These are phyloP conservation scores for Alternaria gansuensis DNA, from an alignment of 2,329 filamentous ascomycete species.

Conservation along the genomic window DNA sequence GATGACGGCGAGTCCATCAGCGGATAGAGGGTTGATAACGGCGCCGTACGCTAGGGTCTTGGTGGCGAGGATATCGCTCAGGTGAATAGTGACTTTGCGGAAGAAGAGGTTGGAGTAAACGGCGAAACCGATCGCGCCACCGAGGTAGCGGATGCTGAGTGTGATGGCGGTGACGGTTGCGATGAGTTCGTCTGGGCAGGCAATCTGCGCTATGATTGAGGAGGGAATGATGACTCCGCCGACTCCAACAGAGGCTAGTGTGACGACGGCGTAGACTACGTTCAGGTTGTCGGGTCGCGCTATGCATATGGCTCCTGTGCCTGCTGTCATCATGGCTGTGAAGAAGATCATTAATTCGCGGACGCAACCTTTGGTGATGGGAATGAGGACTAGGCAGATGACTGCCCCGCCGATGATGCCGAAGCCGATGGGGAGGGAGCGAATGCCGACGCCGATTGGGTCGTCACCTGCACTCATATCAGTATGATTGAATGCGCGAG, in stretches of 20 bases:
- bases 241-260: constrained; percentile 70
- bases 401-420: constrained; percentile 69
- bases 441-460: constrained; percentile 69
- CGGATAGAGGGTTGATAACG: constrained; percentile 51
- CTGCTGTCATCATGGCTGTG: constrained; percentile 71
- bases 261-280: constrained; percentile 65
- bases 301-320: constrained; percentile 64
- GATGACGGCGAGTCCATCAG: constrained; percentile 60
- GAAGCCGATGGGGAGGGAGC: constrained; percentile 71
- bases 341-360: constrained; percentile 67
- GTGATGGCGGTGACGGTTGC: constrained; percentile 74
- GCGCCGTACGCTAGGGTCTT: constrained; percentile 60
- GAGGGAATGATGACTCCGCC: constrained; percentile 74
- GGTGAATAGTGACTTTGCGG: constrained; percentile 33
- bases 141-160: constrained; percentile 73
- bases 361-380: constrained; percentile 66
- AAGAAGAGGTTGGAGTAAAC: constrained; percentile 54
- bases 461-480: constrained; percentile 58
- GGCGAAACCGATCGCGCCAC: constrained; percentile 71
- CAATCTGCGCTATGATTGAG: constrained; percentile 73
- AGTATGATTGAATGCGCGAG: neutral
- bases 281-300: constrained; percentile 63
- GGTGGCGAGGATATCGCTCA: constrained; percentile 37
- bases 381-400: constrained; percentile 66
- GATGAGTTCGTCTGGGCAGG: constrained; percentile 75